phyloP scores from a whole-genome alignment of 345 rosid species.

The Lagerstroemia speciosa region DNA sequence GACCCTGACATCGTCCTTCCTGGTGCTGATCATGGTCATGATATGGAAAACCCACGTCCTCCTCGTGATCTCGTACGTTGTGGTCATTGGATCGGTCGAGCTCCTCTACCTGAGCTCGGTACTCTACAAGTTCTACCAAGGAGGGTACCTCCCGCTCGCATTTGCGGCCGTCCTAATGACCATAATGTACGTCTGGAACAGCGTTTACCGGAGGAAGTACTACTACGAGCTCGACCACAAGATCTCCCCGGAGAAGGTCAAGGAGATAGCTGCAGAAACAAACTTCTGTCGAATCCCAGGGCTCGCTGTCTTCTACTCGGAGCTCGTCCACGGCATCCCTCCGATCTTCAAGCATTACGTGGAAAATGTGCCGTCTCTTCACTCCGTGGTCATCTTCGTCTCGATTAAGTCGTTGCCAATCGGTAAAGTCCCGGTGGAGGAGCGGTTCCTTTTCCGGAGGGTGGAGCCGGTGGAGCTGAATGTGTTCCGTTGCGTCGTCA shows the following conservation, averaged over 20 bases:
- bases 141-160: slow-evolving; percentile 41
- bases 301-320: slow-evolving; percentile 39
- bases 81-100: slow-evolving; percentile 23
- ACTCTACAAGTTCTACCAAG: slow-evolving; percentile 32
- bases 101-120: slow-evolving; percentile 32
- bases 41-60: slow-evolving; percentile 40
- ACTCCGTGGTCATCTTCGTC: slow-evolving; percentile 33
- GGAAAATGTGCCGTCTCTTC: slow-evolving; percentile 27
- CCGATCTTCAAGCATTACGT: slow-evolving; percentile 38
- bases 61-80: slow-evolving; percentile 19
- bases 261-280: background rate
- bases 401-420: slow-evolving; percentile 33
- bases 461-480: slow-evolving; percentile 21
- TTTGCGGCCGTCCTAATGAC: slow-evolving; percentile 25
- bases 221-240: slow-evolving; percentile 36
- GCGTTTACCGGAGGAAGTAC: slow-evolving; percentile 29
- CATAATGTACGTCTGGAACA: slow-evolving; percentile 38
- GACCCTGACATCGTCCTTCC: slow-evolving; percentile 26
- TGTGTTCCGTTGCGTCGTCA: slow-evolving; percentile 31
- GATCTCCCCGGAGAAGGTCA: slow-evolving; percentile 18
- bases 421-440: slow-evolving; percentile 24
- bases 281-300: slow-evolving; percentile 23
- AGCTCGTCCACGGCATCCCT: slow-evolving; percentile 33
- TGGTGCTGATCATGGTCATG: slow-evolving; percentile 46
- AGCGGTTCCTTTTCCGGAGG: slow-evolving; percentile 30